Evolutionary conservation across 2,329 filamentous ascomycete genomes (phyloP), one percentile per base, ranked within the genome.

Genomic region (Moelleriella libera): DNA sequence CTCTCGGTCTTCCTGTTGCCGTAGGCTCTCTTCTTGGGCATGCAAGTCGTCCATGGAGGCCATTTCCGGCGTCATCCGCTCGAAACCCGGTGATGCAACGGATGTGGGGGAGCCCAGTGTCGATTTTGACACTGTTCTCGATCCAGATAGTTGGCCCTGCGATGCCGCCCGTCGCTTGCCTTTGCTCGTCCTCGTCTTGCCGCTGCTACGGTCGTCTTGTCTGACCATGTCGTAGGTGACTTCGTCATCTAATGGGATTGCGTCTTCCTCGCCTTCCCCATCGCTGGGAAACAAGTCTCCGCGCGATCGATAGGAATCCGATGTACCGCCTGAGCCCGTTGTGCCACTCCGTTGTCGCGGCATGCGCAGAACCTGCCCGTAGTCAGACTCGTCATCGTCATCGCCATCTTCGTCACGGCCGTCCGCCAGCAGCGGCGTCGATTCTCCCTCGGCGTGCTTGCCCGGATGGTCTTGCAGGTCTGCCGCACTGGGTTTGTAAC

Each of bases 221-320:
- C 84, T 78, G 50, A 88, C 82, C 51, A 96, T 71, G 3, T 82
- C 80, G 61, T 94, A 82, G 3, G 88, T 86, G 56, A 97, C 94
- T 58, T 96, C 89, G 59, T 96, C 90, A 56, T 90, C 87, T 14
- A 97, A 68, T 10, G 88, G 86, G n/a, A 95, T 79, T 1, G 90
- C 90, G 64, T 97, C 90, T 61, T 94, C 89, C 52, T 94, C 88
- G 47, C 89, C 88, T 57, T 83, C 79, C 44, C 75, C 78, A 52
- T 94, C 88, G 57, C 88, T 95, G 0, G 88, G 88, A 54, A 96
- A 92, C 10, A 97, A 69, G 64, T 97, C 90, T 2, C 88, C 88
- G 44, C 90, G 74, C 9, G 88, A 95, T 57, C 89, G 84, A 53
- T 85, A 80, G 5, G 89, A 95, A 60, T 90, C 88, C 30, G 80